A percentile compares a stretch with the other conserved stretches of the same genome.
These are phyloP conservation scores for Sanghuangporus sanghuang DNA, from an alignment of 1,284 basidiomycete species.

Conservation along the genomic window DNA sequence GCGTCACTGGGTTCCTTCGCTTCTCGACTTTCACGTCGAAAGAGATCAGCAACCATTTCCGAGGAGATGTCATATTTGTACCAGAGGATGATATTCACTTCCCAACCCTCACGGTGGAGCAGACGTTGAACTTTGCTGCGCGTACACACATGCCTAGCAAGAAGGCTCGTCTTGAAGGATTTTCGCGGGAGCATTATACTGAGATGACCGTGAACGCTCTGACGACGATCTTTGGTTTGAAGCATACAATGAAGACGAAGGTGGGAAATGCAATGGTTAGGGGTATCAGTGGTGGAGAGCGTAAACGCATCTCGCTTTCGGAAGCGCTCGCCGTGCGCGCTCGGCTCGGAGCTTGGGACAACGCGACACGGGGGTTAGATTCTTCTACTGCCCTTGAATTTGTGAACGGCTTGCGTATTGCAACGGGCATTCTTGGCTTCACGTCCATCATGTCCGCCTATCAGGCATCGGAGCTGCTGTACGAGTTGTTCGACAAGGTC, in stretches of 20 bases:
- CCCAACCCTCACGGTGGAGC: slow-evolving; percentile 33
- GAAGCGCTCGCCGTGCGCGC: slow-evolving; percentile 61
- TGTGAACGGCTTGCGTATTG: slow-evolving; percentile 47
- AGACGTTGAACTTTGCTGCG: slow-evolving; percentile 27
- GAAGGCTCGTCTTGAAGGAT: slow-evolving; percentile 23
- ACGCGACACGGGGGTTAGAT: slow-evolving; percentile 48
- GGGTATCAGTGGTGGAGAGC: slow-evolving; percentile 49
- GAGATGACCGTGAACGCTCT: slow-evolving; percentile 31
- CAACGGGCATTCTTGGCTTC: slow-evolving; percentile 44
- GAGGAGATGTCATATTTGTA: slow-evolving; percentile 23
- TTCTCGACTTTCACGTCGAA: slow-evolving; percentile 31
- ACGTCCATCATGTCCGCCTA: slow-evolving; percentile 57
- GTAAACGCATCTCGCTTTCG: slow-evolving; percentile 74
- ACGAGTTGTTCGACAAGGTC: slow-evolving; percentile 57
- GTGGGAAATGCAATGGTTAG: slow-evolving; percentile 40
- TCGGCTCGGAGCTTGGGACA: slow-evolving; percentile 68
- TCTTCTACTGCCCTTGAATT: slow-evolving; percentile 60
- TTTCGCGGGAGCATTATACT: slow-evolving; percentile 26
- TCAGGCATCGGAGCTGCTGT: slow-evolving; percentile 50
- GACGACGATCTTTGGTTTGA: slow-evolving; percentile 39
- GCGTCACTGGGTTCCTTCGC: slow-evolving; percentile 28
- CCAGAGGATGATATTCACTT: slow-evolving; percentile 33
- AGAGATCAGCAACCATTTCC: slow-evolving; percentile 21
- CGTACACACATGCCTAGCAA: slow-evolving; percentile 21
- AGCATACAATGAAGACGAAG: slow-evolving; percentile 35